A percentile compares a stretch with the other conserved stretches of the same genome.
Conservation (phyloP, 1,284 basidiomycete species). For the Laetiporus sulphureus region DNA sequence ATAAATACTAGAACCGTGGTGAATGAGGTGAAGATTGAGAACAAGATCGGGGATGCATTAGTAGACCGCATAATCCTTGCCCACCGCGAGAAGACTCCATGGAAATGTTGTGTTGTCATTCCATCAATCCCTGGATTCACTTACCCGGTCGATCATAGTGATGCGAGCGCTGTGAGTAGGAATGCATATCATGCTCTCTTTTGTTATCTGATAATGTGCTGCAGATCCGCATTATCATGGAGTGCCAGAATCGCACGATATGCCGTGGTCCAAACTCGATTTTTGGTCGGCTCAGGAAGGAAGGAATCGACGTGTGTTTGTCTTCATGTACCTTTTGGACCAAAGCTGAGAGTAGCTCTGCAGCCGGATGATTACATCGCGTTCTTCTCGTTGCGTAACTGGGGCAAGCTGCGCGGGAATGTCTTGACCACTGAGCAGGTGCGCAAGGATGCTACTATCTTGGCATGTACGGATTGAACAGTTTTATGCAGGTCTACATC, state of each 20-base stretch:
- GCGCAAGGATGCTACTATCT: conserved; percentile 11
- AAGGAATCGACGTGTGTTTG: conserved; percentile 79
- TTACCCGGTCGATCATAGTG: conserved; percentile 87
- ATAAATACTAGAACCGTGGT: conserved; percentile 63
- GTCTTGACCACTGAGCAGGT: conserved; percentile 87
- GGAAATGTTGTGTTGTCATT: conserved; percentile 93
- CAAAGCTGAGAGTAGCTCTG: conserved; percentile 3
- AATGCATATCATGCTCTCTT: not conserved
- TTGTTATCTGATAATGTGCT: conserved; percentile 6
- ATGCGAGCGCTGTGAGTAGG: conserved; percentile 78
- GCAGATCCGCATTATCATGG: conserved; percentile 86
- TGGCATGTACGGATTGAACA: not conserved
- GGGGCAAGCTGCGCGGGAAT: conserved; percentile 88
- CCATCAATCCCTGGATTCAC: conserved; percentile 93
- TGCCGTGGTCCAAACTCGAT: conserved; percentile 90
- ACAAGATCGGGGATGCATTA: conserved; percentile 91
- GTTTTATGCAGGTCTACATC: conserved; percentile 65
- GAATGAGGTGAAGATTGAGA: conserved; percentile 85
- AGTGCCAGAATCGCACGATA: conserved; percentile 91
- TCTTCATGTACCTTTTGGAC: not conserved
- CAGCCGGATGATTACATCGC: conserved; percentile 89
- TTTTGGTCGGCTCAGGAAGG: conserved; percentile 79
- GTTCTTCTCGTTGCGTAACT: conserved; percentile 89
- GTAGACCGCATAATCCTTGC: conserved; percentile 91
- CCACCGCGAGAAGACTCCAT: conserved; percentile 73